Evolutionary conservation across 2,329 filamentous ascomycete species (phyloP), one percentile per base, ranked within the genome.

Genomic region (Verticillium dahliae): DNA sequence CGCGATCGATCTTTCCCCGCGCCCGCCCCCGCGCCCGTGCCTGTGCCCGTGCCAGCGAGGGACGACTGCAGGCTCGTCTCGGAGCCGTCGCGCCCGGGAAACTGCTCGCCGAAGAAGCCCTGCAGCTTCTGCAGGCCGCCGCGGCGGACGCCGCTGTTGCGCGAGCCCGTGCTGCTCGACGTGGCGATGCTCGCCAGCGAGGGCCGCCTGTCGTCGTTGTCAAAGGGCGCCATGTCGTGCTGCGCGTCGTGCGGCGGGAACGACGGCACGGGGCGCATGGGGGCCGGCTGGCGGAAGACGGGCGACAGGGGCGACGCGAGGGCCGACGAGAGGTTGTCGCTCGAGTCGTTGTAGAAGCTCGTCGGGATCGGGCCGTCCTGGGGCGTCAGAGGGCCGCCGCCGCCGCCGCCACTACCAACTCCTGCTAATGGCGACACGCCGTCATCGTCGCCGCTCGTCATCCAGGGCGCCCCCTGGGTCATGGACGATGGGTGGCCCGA

Each of bases 21-120:
- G 27, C 63, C 69, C 62, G 56, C 31, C 7, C 52, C 52, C 67
- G 71, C 18, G 18, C 18, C 18, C 18, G 18, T 22, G 18, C 18
- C 18, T 22, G 18, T 22, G 18, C 18, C 18, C 18, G 18, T 22
- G 18, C 18, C 18, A 22, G 18, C 72, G 62, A 72, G 69, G 66
- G 73, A 70, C 59, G 77, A 80, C 63, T 76, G 77, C 69, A 90
- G 75, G 75, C 85, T 88, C 67, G 85, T 83, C 62, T 96, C 91
- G 60, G 90, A 92, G 66, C 88, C 88, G 71, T 93, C 89, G 66
- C 84, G 81, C 41, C 84, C 85, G 62, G 87, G 86, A 73, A 90
- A 92, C 71, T 97, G 93, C 69, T 97, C 94, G 56, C 94, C 93
- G 76, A 97, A 96, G 73, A 97, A 94, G 52, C 90, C 91, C 71